A percentile compares a stretch with the other conserved stretches of the same genome.
These are phyloP conservation scores for Hylodesmum podocarpum DNA, from an alignment of 306 rosid genomes.

Conservation along the genomic window DNA sequence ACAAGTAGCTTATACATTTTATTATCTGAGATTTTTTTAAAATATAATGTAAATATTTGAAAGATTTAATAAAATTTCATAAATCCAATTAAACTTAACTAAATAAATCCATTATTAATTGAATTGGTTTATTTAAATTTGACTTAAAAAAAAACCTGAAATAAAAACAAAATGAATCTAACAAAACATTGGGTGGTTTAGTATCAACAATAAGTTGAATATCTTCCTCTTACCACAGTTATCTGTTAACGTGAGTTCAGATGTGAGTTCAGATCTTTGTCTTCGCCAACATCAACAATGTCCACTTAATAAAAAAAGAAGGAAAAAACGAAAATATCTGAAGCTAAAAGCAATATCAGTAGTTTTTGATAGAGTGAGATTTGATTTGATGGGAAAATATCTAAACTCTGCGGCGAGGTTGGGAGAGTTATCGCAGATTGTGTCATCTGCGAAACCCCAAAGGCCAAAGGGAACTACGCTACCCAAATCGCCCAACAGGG, in stretches of 20 bases:
- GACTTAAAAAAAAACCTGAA: too few species aligned
- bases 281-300: not conserved
- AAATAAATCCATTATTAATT: too few species aligned
- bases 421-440: slow-evolving; percentile 49
- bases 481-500: slow-evolving; percentile 37
- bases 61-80: too few species aligned
- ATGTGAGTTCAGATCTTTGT: not conserved
- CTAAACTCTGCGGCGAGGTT: slow-evolving; percentile 50
- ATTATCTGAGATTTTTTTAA: too few species aligned
- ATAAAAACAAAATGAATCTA: too few species aligned
- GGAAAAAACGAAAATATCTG: not conserved
- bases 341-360: not conserved
- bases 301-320: not conserved
- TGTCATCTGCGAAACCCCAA: slow-evolving; percentile 46
- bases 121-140: too few species aligned
- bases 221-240: not conserved
- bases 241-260: not conserved
- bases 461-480: slow-evolving; percentile 32
- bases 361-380: not conserved
- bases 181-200: too few species aligned
- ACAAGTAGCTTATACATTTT: too few species aligned
- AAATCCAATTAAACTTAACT: too few species aligned
- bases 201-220: not conserved
- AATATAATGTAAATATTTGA: too few species aligned
- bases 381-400: slow-evolving; percentile 60